Conservation (phyloP, 768 basidiomycete species). For the Hemileccinum impolitum region DNA sequence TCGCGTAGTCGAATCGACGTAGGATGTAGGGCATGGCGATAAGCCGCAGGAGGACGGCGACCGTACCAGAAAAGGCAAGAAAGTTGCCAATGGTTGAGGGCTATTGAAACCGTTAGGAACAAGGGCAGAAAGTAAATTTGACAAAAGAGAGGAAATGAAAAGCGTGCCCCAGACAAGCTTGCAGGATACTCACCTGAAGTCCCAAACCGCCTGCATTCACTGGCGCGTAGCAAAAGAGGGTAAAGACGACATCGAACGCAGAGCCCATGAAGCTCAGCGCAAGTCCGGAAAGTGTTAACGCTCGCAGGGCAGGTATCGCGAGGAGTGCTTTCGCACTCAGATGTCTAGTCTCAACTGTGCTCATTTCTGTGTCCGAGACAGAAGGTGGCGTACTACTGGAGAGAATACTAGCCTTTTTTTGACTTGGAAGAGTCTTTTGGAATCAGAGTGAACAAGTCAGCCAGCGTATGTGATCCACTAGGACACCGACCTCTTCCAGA, state of each 20-base stretch:
- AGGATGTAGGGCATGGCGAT: constrained; percentile 44
- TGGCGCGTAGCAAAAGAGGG: constrained; percentile 58
- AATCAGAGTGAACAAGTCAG: neutral
- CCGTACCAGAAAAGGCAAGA: constrained; percentile 47
- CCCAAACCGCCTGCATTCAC: constrained; percentile 50
- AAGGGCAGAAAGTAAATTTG: neutral
- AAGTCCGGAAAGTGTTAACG: constrained; percentile 46
- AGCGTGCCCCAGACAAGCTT: too few relatives aligned
- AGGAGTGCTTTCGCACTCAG: constrained; percentile 35
- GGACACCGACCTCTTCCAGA: constrained; percentile 9
- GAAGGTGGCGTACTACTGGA: neutral
- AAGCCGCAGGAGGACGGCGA: constrained; percentile 47
- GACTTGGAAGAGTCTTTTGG: constrained; percentile 4
- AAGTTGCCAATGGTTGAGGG: constrained; percentile 53
- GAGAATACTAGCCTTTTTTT: neutral
- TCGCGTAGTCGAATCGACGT: too few relatives aligned
- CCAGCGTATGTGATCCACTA: neutral
- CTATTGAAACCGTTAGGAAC: constrained; percentile 25
- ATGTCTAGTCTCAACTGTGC: constrained; percentile 3
- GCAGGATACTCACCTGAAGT: constrained; percentile 39
- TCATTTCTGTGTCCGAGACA: neutral
- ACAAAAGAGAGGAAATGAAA: too few relatives aligned
- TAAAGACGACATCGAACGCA: constrained; percentile 57
- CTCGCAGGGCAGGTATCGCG: constrained; percentile 46
- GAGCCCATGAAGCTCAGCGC: constrained; percentile 49